Conservation (phyloP, 306 rosid genomes). For the Spatholobus suberectus region DNA sequence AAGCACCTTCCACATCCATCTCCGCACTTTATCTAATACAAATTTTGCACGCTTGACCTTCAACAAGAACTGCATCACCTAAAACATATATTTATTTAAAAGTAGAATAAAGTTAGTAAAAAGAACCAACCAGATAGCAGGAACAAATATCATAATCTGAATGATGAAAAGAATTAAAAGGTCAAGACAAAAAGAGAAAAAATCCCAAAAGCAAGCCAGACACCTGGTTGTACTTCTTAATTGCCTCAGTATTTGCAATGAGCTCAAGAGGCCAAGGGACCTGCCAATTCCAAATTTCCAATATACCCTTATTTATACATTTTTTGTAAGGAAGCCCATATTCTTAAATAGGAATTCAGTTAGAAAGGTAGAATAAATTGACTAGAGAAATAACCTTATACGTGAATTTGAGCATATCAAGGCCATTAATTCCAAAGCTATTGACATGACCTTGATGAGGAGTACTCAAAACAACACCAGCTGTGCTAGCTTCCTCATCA, state of each 20-base stretch:
- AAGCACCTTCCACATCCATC: slow-evolving; percentile 98
- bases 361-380: slow-evolving; percentile 33
- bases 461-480: slow-evolving; percentile 53
- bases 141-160: slow-evolving; percentile 21
- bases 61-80: slow-evolving; percentile 95
- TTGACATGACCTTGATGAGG: slow-evolving; percentile 60
- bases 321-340: slow-evolving; percentile 18
- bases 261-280: slow-evolving; percentile 99
- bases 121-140: slow-evolving; percentile 23
- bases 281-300: slow-evolving; percentile 57
- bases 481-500: slow-evolving; percentile 62
- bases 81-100: not conserved
- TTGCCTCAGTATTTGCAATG: slow-evolving; percentile 88
- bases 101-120: slow-evolving; percentile 26
- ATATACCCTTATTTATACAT: slow-evolving; percentile 1
- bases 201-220: slow-evolving; percentile 31
- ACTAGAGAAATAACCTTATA: slow-evolving; percentile 72
- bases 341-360: slow-evolving; percentile 1
- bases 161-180: slow-evolving; percentile 33
- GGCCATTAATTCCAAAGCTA: slow-evolving; percentile 86
- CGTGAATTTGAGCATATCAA: slow-evolving; percentile 81
- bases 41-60: slow-evolving; percentile 97
- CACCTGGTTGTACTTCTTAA: slow-evolving; percentile 97
- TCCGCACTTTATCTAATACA: slow-evolving; percentile 92
- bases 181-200: not conserved